Conservation (phyloP, 257 asterid genomes). For the Leptodermis oblonga region DNA sequence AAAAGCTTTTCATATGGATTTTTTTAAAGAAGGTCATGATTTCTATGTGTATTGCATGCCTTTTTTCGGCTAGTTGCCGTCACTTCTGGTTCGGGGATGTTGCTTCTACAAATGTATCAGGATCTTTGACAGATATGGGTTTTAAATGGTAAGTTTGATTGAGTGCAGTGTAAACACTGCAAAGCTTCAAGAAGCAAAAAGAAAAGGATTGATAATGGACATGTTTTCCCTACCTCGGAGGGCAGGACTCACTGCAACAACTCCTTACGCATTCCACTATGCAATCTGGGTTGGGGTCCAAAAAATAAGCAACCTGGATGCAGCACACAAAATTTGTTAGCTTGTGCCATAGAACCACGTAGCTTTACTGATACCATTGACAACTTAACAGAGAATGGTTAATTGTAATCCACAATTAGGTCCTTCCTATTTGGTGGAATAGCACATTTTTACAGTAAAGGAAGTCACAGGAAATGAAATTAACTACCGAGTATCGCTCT, state of each 20-base stretch:
- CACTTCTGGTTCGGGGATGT: too few species aligned
- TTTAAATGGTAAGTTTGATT: slow-evolving; percentile 53
- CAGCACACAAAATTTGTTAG: neutral
- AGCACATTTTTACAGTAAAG: neutral
- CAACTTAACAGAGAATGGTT: neutral
- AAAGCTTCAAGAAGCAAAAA: neutral
- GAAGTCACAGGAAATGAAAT: neutral
- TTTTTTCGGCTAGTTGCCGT: too few species aligned
- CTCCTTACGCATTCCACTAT: slow-evolving; percentile 55
- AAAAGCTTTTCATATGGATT: too few species aligned
- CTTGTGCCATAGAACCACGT: neutral
- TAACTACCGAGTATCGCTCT: slow-evolving; percentile 48
- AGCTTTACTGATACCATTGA: neutral
- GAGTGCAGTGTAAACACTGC: too few species aligned
- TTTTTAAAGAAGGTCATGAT: too few species aligned
- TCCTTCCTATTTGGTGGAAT: neutral
- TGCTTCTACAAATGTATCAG: too few species aligned
- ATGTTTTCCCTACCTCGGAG: slow-evolving; percentile 37
- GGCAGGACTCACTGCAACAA: slow-evolving; percentile 51
- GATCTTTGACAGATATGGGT: slow-evolving; percentile 20
- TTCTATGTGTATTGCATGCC: too few species aligned
- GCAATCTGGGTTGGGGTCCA: slow-evolving; percentile 55
- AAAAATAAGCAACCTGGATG: slow-evolving; percentile 45
- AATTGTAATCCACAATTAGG: neutral
- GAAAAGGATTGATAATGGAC: too few species aligned